Conservation (phyloP, 2,329 filamentous ascomycete species). For the Pseudogymnoascus sp. region DNA sequence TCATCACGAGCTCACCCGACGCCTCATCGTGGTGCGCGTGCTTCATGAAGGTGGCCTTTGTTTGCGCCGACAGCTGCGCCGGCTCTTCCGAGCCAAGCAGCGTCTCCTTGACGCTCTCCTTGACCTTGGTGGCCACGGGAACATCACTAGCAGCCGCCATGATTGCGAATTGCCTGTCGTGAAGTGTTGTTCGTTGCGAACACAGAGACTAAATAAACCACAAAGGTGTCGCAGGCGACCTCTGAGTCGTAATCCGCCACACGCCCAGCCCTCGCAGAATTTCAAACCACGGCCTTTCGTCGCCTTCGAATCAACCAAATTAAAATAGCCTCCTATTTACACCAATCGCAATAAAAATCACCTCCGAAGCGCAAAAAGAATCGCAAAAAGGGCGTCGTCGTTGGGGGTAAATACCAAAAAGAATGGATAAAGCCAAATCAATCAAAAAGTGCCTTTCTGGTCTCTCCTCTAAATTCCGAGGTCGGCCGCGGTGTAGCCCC, state of each 20-base stretch:
- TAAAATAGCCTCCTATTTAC: background rate
- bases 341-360: background rate
- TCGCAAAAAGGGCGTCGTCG: background rate
- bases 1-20: slow-evolving; percentile 71
- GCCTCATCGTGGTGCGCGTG: slow-evolving; percentile 68
- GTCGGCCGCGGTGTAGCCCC: slow-evolving; percentile 1
- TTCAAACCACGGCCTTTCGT: background rate
- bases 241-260: background rate
- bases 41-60: slow-evolving; percentile 65
- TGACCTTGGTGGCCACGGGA: slow-evolving; percentile 21
- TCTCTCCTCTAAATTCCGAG: background rate
- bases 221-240: background rate
- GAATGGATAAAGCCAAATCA: background rate
- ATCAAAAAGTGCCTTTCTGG: background rate
- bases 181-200: background rate
- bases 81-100: slow-evolving; percentile 56
- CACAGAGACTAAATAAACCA: background rate
- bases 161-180: slow-evolving; percentile 9
- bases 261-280: background rate
- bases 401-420: background rate
- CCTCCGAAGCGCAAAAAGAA: background rate
- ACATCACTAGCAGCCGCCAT: slow-evolving; percentile 21
- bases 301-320: background rate
- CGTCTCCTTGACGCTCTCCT: slow-evolving; percentile 67
- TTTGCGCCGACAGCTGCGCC: slow-evolving; percentile 61